Evolutionary conservation across 208 protist species (phyloP).

Genomic region (Cochliopodium minus): DNA sequence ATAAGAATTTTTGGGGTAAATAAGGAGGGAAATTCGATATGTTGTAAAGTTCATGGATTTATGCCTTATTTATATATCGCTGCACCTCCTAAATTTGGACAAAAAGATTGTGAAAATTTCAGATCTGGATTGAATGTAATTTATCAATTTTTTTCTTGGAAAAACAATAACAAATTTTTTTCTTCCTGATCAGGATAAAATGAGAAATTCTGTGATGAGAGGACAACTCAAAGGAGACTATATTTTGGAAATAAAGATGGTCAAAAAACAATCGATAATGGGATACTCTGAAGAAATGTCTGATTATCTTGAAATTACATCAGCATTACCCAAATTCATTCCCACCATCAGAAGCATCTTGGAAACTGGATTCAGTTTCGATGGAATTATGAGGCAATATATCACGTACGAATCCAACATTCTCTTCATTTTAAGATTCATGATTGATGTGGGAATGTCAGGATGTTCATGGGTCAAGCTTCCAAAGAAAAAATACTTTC

Average conservation of each 20-base stretch:
- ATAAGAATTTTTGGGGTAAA: slow-evolving; percentile 39
- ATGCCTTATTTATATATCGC: slow-evolving; percentile 44
- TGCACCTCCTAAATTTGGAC: slow-evolving; percentile 17
- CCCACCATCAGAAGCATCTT: not conserved
- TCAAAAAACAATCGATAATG: not conserved
- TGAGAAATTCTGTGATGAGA: not conserved
- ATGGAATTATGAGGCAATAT: slow-evolving; percentile 31
- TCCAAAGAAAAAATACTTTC: slow-evolving; percentile 36
- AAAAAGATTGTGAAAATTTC: not conserved
- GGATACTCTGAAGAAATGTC: not conserved
- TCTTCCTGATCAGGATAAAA: not conserved
- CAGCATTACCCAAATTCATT: not conserved
- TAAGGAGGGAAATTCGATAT: slow-evolving; percentile 26
- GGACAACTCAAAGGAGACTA: not conserved
- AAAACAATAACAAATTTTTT: not conserved
- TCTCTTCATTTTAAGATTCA: slow-evolving; percentile 89
- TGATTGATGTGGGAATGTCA: slow-evolving; percentile 86
- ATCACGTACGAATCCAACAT: slow-evolving; percentile 94
- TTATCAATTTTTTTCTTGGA: not conserved
- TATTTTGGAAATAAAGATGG: not conserved
- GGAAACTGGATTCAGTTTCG: not conserved
- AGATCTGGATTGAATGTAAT: not conserved
- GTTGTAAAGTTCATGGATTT: slow-evolving; percentile 37
- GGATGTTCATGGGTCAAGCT: slow-evolving; percentile 82
- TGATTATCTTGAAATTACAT: not conserved